Conservation (phyloP, 2,329 filamentous ascomycete genomes). For the Penicillium sclerotigenum region DNA sequence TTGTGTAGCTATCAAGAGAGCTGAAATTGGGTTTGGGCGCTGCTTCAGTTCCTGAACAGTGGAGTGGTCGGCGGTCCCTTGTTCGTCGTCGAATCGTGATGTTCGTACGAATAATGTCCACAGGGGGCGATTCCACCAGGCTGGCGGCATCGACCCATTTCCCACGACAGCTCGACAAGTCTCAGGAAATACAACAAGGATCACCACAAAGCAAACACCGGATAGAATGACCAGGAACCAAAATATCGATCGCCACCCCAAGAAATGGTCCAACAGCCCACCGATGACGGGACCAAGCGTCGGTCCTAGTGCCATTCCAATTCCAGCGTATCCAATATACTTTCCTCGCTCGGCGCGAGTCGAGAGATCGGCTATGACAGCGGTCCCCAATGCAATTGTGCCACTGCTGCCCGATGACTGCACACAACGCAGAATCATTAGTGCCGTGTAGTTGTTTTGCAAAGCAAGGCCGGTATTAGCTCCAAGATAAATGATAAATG, state of each 20-base stretch:
- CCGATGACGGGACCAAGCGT: constrained; percentile 61
- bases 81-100: not conserved
- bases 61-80: not conserved
- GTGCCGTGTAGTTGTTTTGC: constrained; percentile 33
- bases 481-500: constrained; percentile 47
- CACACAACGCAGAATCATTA: constrained; percentile 38
- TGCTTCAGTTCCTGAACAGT: constrained; percentile 13
- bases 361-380: constrained; percentile 69
- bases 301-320: constrained; percentile 52
- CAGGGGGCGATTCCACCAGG: constrained; percentile 23
- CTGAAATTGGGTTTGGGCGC: constrained; percentile 22
- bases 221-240: constrained; percentile 63
- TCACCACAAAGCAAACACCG: constrained; percentile 48
- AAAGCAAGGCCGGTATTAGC: constrained; percentile 40
- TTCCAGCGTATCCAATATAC: constrained; percentile 67
- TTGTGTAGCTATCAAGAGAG: constrained; percentile 31
- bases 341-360: constrained; percentile 67
- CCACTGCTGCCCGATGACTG: constrained; percentile 56
- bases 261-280: constrained; percentile 60
- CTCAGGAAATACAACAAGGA: constrained; percentile 56
- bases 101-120: constrained; percentile 7
- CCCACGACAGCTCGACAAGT: constrained; percentile 42
- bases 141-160: constrained; percentile 31
- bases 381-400: constrained; percentile 68
- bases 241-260: constrained; percentile 67